Evolutionary conservation across 768 basidiomycete genomes (phyloP), one percentile per base, ranked within the genome.

Genomic region (Tulasnella sp.): DNA sequence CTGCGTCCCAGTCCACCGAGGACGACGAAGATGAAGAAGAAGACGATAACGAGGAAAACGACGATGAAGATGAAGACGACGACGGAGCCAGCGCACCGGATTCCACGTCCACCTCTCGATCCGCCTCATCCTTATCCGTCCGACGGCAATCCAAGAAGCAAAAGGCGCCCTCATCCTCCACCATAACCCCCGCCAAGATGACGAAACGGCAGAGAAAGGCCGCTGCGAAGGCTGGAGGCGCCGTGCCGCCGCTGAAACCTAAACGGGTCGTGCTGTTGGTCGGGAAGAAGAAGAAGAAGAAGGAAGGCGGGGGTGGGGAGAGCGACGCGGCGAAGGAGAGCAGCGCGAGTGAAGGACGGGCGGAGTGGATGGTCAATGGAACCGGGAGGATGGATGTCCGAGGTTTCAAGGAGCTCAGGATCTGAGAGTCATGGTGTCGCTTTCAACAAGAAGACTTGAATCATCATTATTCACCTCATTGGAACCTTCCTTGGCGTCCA

Each of bases 321-420:
- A 76, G 72, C 31, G 41, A 86, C 11, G 87, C 85, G 5, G 85
- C 46, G 16, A 46, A 46, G 46, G 46, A 14, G 16, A 46, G 46
- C 14, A 83, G 46, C n/a, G 86, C 20, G 87, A 79, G 42, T 12
- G 82, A 77, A n/a, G 82, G 69, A 2, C 16, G 48, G 37, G 60
- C 76, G 50, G 82, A 82, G 84, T 94, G 93, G 93, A 87, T 86
- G 83, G 88, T 86, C 85, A 94, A 92, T 85, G 93, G 93, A 81
- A 89, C 90, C 42, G 93, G 93, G 76, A 87, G 93, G 83, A 85
- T 94, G 80, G 93, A 94, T 85, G 93, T 94, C 77, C 88, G 93
- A 77, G 93, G 93, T 77, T 94, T 94, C 85, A 87, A 93, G 83
- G 93, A 94, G 86, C 85, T 94, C 85, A 93, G 90, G 89, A 94